phyloP scores from a whole-genome alignment of 1,284 basidiomycete species.

The Ceratobasidium sp. region DNA sequence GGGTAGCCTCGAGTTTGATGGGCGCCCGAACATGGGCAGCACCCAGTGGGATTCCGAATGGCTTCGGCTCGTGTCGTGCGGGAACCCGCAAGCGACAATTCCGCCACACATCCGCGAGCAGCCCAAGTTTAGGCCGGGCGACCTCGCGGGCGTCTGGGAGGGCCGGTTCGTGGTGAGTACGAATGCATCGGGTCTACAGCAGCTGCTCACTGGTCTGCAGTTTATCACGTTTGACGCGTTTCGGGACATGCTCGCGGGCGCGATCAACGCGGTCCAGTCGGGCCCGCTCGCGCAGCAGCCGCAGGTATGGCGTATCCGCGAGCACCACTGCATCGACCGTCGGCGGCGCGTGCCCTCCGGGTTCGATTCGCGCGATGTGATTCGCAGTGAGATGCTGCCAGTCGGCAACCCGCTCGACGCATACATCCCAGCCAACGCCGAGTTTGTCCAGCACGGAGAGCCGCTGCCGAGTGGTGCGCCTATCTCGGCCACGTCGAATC shows the following conservation, averaged over 20 bases:
- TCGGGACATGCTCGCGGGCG: slow-evolving; percentile 54
- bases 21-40: slow-evolving; percentile 23
- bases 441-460: slow-evolving; percentile 35
- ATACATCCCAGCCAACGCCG: slow-evolving; percentile 34
- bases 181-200: background rate
- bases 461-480: background rate
- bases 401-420: slow-evolving; percentile 25
- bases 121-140: slow-evolving; percentile 53
- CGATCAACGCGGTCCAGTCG: slow-evolving; percentile 54
- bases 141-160: slow-evolving; percentile 59
- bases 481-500: background rate
- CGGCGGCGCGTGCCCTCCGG: slow-evolving; percentile 7
- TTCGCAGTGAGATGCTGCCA: slow-evolving; percentile 21
- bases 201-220: slow-evolving; percentile 29
- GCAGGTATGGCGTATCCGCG: slow-evolving; percentile 60
- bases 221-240: slow-evolving; percentile 63
- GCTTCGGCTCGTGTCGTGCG: slow-evolving; percentile 52
- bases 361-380: background rate
- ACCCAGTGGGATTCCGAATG: slow-evolving; percentile 31
- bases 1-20: slow-evolving; percentile 33
- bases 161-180: slow-evolving; percentile 54
- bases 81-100: slow-evolving; percentile 51
- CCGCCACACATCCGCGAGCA: slow-evolving; percentile 50
- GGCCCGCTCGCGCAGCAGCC: slow-evolving; percentile 61
- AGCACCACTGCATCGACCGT: slow-evolving; percentile 47